Base-by-base conservation (phyloP, 164 flowering plant species). In the Stephania cephalantha region DNA sequence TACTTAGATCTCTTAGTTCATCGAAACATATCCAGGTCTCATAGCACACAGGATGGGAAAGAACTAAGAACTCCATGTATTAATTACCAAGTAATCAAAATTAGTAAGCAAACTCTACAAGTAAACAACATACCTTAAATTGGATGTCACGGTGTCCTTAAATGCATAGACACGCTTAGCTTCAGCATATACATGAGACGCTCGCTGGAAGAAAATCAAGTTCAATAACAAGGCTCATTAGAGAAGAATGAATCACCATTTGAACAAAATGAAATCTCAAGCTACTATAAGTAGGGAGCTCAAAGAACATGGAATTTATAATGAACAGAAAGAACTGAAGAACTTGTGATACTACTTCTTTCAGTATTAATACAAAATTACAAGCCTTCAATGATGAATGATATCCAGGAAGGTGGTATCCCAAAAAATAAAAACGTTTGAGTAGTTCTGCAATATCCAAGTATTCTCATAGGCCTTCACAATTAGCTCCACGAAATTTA, bases 161-260 rank as follows among this genome's bases (percentile, higher is more conserved):
- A 95, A 95, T 72, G 88, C 90, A 82, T 91, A 81, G 46, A 95
- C 99, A 46, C 99, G 86, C 81, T 83, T 92, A 70, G 99, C 98
- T 87, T 95, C 99, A 45, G 95, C 88, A 78, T 93, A 92, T 20
- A 95, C 99, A 80, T 95, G 99, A 71, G 86, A 85, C 11, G 99
- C 97, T 75, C 99, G 84, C 99, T 95, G 89, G 12, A 81, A 87
- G n/a, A 53, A 22, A 29, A 20, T 63, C 11, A 46, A 13, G 71
- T 46, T 30, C 44, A 64, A 9, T 63, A 29, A 73, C 7, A 1
- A 64, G 30, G 9, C 17, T 25, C 6, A 7, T 64, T 11, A n/a
- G 12, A 73, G 44, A 63, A 9, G 22, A 35, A 71, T 20, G 15
- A 25, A 50, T 50, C 55, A 50, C 12, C 12, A 48, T 48, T 25